A percentile compares a stretch with the other conserved stretches of the same genome.
phyloP scores from a whole-genome alignment of 116 monocot genomes.

The Phalaenopsis hybrid region DNA sequence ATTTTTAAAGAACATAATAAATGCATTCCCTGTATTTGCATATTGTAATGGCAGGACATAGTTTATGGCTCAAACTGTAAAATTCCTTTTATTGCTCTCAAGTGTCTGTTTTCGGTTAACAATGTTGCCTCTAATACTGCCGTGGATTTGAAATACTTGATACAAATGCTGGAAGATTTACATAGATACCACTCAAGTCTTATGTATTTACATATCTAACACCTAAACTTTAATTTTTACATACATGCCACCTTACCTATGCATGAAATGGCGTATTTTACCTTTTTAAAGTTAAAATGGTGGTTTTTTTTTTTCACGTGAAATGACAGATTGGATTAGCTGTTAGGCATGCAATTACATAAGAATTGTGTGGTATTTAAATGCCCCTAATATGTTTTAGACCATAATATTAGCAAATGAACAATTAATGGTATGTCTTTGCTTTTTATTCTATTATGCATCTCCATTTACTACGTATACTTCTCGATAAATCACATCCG shows the following conservation, averaged over 20 bases:
- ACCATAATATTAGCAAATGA: neutral
- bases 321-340: too few relatives aligned
- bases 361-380: too few relatives aligned
- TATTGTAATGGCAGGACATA: neutral
- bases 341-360: too few relatives aligned
- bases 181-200: too few relatives aligned
- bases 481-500: neutral
- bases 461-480: neutral
- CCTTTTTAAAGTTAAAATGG: too few relatives aligned
- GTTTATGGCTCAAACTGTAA: too few relatives aligned
- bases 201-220: too few relatives aligned
- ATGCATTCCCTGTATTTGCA: neutral
- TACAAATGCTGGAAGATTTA: neutral
- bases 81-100: neutral
- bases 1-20: constrained; percentile 1
- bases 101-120: neutral
- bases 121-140: neutral
- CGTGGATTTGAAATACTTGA: neutral
- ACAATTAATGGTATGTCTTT: neutral
- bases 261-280: too few relatives aligned
- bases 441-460: neutral
- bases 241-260: too few relatives aligned
- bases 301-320: too few relatives aligned
- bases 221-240: too few relatives aligned
- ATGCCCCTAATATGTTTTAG: neutral